These are phyloP conservation scores for Tripidium arundinaceum DNA, from an alignment of 202 grass and related monocot genomes.

Conservation along the genomic window DNA sequence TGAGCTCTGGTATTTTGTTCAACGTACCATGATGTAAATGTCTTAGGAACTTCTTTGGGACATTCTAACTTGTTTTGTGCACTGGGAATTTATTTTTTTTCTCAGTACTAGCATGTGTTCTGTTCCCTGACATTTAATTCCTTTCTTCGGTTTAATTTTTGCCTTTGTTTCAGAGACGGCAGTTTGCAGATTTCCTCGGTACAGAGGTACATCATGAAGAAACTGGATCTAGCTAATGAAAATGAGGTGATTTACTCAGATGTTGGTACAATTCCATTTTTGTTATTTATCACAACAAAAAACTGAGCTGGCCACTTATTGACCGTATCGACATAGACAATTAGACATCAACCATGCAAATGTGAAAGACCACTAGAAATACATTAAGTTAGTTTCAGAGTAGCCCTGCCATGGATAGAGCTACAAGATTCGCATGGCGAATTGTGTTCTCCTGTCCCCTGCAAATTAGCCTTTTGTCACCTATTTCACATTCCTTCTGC, in stretches of 20 bases:
- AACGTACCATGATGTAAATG: neutral
- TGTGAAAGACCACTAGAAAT: neutral
- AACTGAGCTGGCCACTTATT: neutral
- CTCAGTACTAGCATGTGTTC: neutral
- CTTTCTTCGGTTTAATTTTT: neutral
- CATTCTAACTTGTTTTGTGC: neutral
- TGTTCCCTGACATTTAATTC: neutral
- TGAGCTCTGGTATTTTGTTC: neutral
- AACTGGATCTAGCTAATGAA: constrained; percentile 68
- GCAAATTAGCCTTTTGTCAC: neutral
- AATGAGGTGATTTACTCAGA: constrained; percentile 59
- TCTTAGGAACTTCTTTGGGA: neutral
- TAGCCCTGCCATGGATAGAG: neutral
- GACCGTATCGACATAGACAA: neutral
- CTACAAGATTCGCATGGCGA: too few species aligned
- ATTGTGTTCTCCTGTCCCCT: neutral
- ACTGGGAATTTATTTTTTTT: neutral
- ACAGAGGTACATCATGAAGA: constrained; percentile 66
- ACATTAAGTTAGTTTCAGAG: neutral
- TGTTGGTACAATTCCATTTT: constrained; percentile 16
- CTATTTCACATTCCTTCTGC: neutral
- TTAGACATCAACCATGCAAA: neutral
- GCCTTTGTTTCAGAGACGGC: constrained; percentile 50
- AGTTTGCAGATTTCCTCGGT: constrained; percentile 56
- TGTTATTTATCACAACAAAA: neutral